Base-by-base conservation (phyloP, 2,329 filamentous ascomycete species). In the Periglandula ipomoeae region DNA sequence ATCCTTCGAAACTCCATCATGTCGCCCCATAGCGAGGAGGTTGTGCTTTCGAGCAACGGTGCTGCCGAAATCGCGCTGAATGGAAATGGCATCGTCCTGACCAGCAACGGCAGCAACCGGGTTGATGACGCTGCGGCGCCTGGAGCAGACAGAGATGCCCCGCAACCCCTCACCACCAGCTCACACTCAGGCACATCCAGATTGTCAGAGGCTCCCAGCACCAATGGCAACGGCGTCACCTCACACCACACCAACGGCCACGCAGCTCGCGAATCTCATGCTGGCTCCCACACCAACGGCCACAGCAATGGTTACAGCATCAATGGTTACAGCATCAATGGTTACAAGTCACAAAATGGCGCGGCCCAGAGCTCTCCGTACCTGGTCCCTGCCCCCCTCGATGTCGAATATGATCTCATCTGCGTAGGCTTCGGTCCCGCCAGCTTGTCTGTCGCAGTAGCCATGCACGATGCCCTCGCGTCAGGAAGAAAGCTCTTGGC, bases 361-460 rank as follows among this genome's bases (percentile, higher is more conserved):
- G 48, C 56, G 10, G 53, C 57, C 50, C 51, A 22, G 40, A 44
- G 39, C 24, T 61, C 61, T 2, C 53, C 51, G 15, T 57, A 59
- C 46, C 68, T 85, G 15, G 70, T 65, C 46, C 68, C 76, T n/a
- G 73, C 76, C 3, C 67, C 73, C 23, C 65, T 75, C 47, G 76
- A 84, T 54, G 79, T 86, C 44, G 70, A 89, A 27, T 84, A 90
- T 63, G 91, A 97, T 65, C 73, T 97, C 47, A 73, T 97, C 56
- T 95, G 89, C 66, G 81, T 95, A 49, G 91, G 91, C 22, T 97
- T 97, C 62, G 91, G 91, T 7, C 91, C 91, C 19, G 91, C 91
- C 24, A 93, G 89, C 52, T 75, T 97, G 32, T 85, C 90, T 17
- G 85, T 97, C 53, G 91, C 88, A 13, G 85, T 95, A 49, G 90